Evolutionary conservation across 331 rosid species (phyloP).

Genomic region (Erythrophleum ivorense): DNA sequence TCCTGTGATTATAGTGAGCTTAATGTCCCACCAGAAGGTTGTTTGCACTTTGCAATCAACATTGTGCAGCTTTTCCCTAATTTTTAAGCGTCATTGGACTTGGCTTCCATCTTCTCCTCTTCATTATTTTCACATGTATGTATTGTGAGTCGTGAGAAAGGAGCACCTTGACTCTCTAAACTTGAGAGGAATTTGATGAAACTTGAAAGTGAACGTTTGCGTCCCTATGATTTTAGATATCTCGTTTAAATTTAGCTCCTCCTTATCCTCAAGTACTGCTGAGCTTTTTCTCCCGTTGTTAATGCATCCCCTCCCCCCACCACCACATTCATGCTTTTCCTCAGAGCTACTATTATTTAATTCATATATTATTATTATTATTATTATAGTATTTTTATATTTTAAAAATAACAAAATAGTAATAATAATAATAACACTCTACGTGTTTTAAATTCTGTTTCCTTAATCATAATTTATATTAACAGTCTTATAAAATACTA

Average conservation of each 20-base stretch:
- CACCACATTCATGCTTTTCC: too few relatives aligned
- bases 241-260: not conserved
- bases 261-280: not conserved
- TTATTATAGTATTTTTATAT: too few relatives aligned
- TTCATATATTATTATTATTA: too few relatives aligned
- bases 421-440: too few relatives aligned
- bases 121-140: slow-evolving; percentile 16
- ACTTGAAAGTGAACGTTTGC: not conserved
- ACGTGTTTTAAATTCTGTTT: too few relatives aligned
- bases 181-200: not conserved
- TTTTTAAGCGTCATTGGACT: slow-evolving; percentile 15
- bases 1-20: slow-evolving; percentile 10
- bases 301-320: too few relatives aligned
- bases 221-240: too few relatives aligned
- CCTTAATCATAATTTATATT: too few relatives aligned
- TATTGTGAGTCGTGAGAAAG: not conserved
- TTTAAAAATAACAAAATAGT: too few relatives aligned
- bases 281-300: not conserved
- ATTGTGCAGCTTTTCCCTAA: slow-evolving; percentile 23
- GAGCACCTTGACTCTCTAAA: slow-evolving; percentile 24
- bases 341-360: too few relatives aligned
- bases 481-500: not conserved
- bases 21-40: slow-evolving; percentile 36
- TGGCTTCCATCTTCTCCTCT: not conserved
- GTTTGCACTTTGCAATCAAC: slow-evolving; percentile 1